Evolutionary conservation across 192 early-diverging fungal species (phyloP).

Genomic region (Mortierella antarctica): DNA sequence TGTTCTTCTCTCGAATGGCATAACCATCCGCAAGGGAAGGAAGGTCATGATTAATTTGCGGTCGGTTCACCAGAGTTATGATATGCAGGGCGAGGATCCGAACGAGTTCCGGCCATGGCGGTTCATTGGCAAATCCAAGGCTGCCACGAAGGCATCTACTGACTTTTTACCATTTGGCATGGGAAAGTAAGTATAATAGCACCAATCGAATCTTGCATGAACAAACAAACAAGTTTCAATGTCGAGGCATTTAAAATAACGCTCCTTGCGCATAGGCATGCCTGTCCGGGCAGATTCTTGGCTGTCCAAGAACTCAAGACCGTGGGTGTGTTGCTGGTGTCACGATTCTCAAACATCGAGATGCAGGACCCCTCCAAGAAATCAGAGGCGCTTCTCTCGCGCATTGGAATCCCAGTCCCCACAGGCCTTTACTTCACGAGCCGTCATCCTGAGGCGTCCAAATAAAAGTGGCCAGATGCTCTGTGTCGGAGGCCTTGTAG

Average conservation of each 20-base stretch:
- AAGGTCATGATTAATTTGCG: slow-evolving; percentile 21
- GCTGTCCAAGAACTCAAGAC: slow-evolving; percentile 19
- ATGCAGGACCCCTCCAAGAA: slow-evolving; percentile 22
- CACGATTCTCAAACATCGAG: slow-evolving; percentile 24
- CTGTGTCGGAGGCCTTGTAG: too few species aligned
- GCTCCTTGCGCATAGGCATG: slow-evolving; percentile 18
- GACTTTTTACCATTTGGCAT: slow-evolving; percentile 56
- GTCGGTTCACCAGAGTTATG: slow-evolving; percentile 11
- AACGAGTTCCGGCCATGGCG: slow-evolving; percentile 54
- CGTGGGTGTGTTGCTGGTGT: slow-evolving; percentile 5
- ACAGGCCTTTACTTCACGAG: slow-evolving; percentile 20
- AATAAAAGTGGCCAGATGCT: too few species aligned
- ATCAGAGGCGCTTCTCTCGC: slow-evolving; percentile 2
- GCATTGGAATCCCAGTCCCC: slow-evolving; percentile 6
- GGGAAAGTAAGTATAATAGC: slow-evolving; percentile 47
- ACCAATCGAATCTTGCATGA: background rate
- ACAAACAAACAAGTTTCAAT: background rate
- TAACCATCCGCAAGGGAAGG: slow-evolving; percentile 32
- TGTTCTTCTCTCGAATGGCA: slow-evolving; percentile 43
- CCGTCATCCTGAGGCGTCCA: background rate
- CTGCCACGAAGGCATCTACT: slow-evolving; percentile 39
- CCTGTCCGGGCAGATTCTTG: slow-evolving; percentile 49
- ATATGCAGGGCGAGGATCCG: slow-evolving; percentile 31
- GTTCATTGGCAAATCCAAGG: slow-evolving; percentile 45
- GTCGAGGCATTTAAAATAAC: background rate